Base-by-base conservation (phyloP, 176 grass and related monocot genomes). In the Areca catechu region DNA sequence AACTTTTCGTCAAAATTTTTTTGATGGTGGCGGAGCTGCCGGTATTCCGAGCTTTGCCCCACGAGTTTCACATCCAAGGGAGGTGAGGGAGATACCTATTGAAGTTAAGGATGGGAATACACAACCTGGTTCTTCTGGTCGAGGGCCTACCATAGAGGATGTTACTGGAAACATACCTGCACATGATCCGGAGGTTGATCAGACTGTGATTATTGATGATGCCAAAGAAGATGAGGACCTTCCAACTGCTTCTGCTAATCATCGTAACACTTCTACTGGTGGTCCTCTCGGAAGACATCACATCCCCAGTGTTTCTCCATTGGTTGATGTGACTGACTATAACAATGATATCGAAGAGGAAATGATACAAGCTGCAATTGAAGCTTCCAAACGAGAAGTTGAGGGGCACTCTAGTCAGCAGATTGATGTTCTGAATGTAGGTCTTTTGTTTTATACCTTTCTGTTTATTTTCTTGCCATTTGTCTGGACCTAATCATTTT, bases 311-410 rank as follows among this genome's bases (percentile, higher is more conserved):
- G 76, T 82, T 78, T 79, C 83, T 79, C 68, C 83, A 51, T 22
- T 76, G 54, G 80, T 73, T 16, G 49, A 67, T 48, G 53, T 76
- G 67, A 70, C 34, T 63, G 80, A 85, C 30, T 80, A 80, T 71
- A 92, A 83, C 73, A 98, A 93, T 76, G 84, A 93, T 24, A 83
- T 98, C 73, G 94, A 98, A 80, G 94, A 98, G 62, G 73, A 93
- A 72, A 98, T 98, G 94, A 68, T 98, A 18, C 79, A 62, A 24
- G 94, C 88, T 52, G 94, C 88, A 62, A 92, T 92, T 76, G 94
- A 98, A 82, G 88, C 88, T 62, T 98, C 94, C 63, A 98, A 80
- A 82, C 83, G 69, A 54, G 88, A 86, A 43, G 63, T 74, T 25
- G 84, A 85, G 70, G 78, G 51, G 60, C 58, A 18, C 52, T 25